These are phyloP conservation scores for Xenoacremonium recifei DNA, from an alignment of 2,329 filamentous ascomycete species.

Conservation along the genomic window DNA sequence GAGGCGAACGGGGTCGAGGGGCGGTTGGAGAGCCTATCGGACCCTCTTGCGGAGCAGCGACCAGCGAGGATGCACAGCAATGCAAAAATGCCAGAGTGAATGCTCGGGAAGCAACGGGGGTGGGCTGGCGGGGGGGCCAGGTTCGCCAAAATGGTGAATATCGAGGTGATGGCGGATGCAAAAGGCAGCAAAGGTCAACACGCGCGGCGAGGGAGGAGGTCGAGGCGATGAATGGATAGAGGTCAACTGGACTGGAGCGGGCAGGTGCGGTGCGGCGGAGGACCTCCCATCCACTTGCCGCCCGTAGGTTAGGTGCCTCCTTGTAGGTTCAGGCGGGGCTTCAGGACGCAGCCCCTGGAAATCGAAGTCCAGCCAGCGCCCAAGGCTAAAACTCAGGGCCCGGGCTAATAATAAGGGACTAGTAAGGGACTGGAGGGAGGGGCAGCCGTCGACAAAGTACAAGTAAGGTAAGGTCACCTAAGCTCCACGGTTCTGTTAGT, in stretches of 20 bases:
- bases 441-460: too few species aligned
- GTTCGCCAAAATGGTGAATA: too few species aligned
- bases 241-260: background rate
- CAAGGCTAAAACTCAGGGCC: too few species aligned
- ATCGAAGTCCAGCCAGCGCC: conserved; percentile 1
- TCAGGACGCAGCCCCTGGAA: conserved; percentile 1
- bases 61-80: background rate
- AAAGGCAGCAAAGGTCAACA: background rate
- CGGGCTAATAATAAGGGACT: too few species aligned
- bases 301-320: too few species aligned
- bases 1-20: background rate
- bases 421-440: too few species aligned
- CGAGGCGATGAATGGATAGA: background rate
- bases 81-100: background rate
- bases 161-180: background rate
- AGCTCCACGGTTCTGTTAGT: too few species aligned
- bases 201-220: background rate
- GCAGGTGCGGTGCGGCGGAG: background rate
- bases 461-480: too few species aligned
- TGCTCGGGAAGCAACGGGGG: background rate
- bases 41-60: too few species aligned
- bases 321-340: too few species aligned
- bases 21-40: background rate
- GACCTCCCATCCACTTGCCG: too few species aligned
- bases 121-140: too few species aligned